Evolutionary conservation across 1,139 yeast genomes (phyloP).

Genomic region (Candida labiduridarum): DNA sequence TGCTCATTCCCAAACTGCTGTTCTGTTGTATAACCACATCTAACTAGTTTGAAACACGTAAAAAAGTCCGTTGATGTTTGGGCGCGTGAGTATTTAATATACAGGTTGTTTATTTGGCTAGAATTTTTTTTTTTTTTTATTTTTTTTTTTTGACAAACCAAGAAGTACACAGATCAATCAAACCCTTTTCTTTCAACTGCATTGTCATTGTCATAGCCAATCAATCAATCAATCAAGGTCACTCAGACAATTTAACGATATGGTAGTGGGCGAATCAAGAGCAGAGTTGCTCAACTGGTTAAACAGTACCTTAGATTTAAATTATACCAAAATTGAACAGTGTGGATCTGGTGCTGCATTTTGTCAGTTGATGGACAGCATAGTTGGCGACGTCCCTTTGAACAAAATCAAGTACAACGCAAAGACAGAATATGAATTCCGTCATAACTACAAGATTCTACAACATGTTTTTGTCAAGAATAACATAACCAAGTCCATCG

Average conservation of each 20-base stretch:
- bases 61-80: not conserved
- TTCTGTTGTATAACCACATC: not conserved
- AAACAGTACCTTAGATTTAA: slow-evolving; percentile 65
- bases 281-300: slow-evolving; percentile 86
- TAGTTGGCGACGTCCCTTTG: slow-evolving; percentile 82
- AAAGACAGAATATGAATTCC: slow-evolving; percentile 69
- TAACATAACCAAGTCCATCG: slow-evolving; percentile 70
- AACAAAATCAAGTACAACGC: slow-evolving; percentile 69
- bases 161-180: not conserved
- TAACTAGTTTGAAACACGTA: slow-evolving; percentile 1
- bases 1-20: not conserved
- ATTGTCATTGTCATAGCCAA: not conserved
- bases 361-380: slow-evolving; percentile 87
- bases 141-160: slow-evolving; percentile 3
- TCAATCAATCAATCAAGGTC: not conserved
- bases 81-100: not conserved
- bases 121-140: not conserved
- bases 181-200: slow-evolving; percentile 2
- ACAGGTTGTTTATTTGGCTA: slow-evolving; percentile 4
- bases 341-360: slow-evolving; percentile 96
- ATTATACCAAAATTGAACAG: slow-evolving; percentile 81
- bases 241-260: slow-evolving; percentile 4
- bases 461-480: slow-evolving; percentile 78
- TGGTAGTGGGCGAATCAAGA: slow-evolving; percentile 57
- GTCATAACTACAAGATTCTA: slow-evolving; percentile 80